Base-by-base conservation (phyloP, 1,284 basidiomycete species). In the Ustilago esculenta region DNA sequence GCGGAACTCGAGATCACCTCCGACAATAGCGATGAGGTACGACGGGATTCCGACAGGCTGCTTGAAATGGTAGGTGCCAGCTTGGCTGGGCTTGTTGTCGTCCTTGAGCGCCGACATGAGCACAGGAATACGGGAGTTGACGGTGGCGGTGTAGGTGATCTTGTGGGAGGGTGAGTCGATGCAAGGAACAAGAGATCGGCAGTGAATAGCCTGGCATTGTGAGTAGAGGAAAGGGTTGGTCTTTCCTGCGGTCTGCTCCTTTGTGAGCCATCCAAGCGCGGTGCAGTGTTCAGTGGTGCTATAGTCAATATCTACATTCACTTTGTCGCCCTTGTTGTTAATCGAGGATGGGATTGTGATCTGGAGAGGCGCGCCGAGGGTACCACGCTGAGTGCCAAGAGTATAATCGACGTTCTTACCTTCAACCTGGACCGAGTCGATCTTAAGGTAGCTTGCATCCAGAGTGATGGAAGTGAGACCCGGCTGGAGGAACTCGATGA, bases 181-280 rank as follows among this genome's bases (percentile, higher is more conserved):
- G 65, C 74, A 73, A 32, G 74, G 71, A 3, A 73, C 45, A 36
- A 79, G 64, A 42, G 72, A 75, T 44, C 77, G 55, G 25, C 46
- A 58, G 54, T 68, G 63, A 32, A 73, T 72, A 14, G 94, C 92
- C 82, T 97, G 94, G 79, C 90, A 92, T 83, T 98, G 94, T 57
- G 91, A 94, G 85, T 96, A 97, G 32, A 97, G 84, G 84, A 91
- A 97, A 0, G 92, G 91, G 14, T 63, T 70, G 40, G 83, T 91
- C 89, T 53, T 85, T 84, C 77, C 92, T 63, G 92, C 91, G 0
- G 94, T 98, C 83, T 97, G 94, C 89, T 90, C 88, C 72, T 92
- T 90, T 32, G 87, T 88, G 27, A 98, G 86, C 93, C 94, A 98
- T 60, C 95, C 94, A n/a, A 98, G 84, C 1, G 94, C 92, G 11